A percentile compares a stretch with the other conserved stretches of the same genome.
phyloP scores from a whole-genome alignment of 768 basidiomycete species.

The Pulveroboletus sp. region DNA sequence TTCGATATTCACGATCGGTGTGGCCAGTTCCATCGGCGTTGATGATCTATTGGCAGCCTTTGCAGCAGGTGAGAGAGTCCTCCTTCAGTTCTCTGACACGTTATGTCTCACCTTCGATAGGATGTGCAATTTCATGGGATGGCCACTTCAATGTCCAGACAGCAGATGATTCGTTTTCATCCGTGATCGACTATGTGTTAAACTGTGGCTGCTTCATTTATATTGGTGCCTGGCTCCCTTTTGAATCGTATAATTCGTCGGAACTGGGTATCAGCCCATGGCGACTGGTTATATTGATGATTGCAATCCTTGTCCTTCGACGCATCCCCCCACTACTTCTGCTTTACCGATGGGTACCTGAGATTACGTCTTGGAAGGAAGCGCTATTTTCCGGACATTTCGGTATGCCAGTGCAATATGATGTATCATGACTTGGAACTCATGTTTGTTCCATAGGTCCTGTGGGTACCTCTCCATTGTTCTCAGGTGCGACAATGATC shows the following conservation, averaged over 20 bases:
- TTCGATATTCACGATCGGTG: slow-evolving; percentile 70
- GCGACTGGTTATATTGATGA: slow-evolving; percentile 62
- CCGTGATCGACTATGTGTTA: slow-evolving; percentile 84
- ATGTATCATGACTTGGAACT: background rate
- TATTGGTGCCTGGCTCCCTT: slow-evolving; percentile 84
- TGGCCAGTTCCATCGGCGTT: slow-evolving; percentile 72
- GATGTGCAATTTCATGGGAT: slow-evolving; percentile 90
- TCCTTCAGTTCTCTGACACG: background rate
- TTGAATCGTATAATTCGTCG: slow-evolving; percentile 49
- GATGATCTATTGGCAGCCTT: slow-evolving; percentile 91
- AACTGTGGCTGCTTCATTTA: slow-evolving; percentile 81
- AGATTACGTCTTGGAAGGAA: slow-evolving; percentile 79
- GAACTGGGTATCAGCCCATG: slow-evolving; percentile 62
- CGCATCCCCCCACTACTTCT: slow-evolving; percentile 75
- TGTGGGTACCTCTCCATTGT: slow-evolving; percentile 32
- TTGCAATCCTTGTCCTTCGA: slow-evolving; percentile 67
- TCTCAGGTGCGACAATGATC: background rate
- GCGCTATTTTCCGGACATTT: slow-evolving; percentile 92
- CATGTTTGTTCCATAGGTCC: slow-evolving; percentile 38
- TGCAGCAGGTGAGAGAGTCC: slow-evolving; percentile 54
- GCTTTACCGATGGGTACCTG: slow-evolving; percentile 82
- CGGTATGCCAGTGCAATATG: slow-evolving; percentile 38
- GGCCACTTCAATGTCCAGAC: slow-evolving; percentile 75
- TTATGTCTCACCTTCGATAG: slow-evolving; percentile 34
- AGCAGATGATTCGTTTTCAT: slow-evolving; percentile 82